Conservation (phyloP, 345 rosid genomes). For the Corchorus olitorius region DNA sequence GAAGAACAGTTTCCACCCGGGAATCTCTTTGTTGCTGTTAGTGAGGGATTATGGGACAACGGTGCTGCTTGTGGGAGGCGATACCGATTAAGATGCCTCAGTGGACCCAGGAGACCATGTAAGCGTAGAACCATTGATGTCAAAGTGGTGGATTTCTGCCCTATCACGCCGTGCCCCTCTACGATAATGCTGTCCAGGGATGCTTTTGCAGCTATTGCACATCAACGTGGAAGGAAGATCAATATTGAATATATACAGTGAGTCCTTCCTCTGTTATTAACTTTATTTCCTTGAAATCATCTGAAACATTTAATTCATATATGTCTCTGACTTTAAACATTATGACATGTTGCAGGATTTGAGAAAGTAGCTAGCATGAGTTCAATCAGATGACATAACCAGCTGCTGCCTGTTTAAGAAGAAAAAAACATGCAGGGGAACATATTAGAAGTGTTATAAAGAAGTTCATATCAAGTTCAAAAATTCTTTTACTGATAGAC, state of each 20-base stretch:
- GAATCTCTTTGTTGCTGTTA: slow-evolving; percentile 31
- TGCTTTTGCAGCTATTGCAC: slow-evolving; percentile 32
- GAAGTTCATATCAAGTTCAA: neutral
- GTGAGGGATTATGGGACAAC: slow-evolving; percentile 41
- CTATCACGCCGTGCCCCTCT: slow-evolving; percentile 33
- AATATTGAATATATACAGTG: slow-evolving; percentile 43
- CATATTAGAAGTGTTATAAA: neutral
- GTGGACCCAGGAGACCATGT: slow-evolving; percentile 28
- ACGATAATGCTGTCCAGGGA: slow-evolving; percentile 29
- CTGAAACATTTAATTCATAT: neutral
- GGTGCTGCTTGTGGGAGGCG: slow-evolving; percentile 40
- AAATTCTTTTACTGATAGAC: slow-evolving; percentile 1
- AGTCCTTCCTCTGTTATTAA: neutral
- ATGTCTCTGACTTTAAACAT: slow-evolving; percentile 12
- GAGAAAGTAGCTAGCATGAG: neutral
- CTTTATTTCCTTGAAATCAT: neutral
- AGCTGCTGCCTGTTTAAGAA: neutral
- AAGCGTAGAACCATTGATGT: slow-evolving; percentile 30
- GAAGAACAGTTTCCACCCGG: slow-evolving; percentile 34
- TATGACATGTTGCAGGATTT: slow-evolving; percentile 15
- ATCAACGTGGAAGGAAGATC: slow-evolving; percentile 23
- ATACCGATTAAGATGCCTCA: slow-evolving; percentile 35
- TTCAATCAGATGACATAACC: neutral
- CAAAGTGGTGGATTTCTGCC: slow-evolving; percentile 41
- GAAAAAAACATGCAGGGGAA: neutral